Conservation (phyloP, 129 eudicot species). For the Pseudognaphalium luteoalbum region DNA sequence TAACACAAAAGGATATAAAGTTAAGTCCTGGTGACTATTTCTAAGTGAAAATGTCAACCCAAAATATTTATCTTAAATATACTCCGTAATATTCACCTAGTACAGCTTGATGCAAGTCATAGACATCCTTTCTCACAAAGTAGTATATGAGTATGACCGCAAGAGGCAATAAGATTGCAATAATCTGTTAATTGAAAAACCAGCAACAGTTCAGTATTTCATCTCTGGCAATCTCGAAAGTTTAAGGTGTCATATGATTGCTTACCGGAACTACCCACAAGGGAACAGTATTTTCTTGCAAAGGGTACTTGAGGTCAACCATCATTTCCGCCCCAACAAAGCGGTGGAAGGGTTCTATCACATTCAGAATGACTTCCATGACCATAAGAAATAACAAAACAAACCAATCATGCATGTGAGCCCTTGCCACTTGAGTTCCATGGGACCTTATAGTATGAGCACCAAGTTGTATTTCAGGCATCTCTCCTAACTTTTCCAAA, state of each 20-base stretch:
- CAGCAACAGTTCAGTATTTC: constrained; percentile 11
- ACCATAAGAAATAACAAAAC: constrained; percentile 62
- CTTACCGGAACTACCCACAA: constrained; percentile 92
- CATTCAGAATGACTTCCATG: constrained; percentile 58
- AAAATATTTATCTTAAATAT: background rate
- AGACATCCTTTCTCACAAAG: constrained; percentile 63
- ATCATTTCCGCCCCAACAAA: constrained; percentile 80
- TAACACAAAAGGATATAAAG: background rate
- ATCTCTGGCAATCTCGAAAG: background rate
- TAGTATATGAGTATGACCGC: constrained; percentile 54
- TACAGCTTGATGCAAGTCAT: constrained; percentile 80
- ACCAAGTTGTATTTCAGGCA: constrained; percentile 92
- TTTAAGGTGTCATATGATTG: constrained; percentile 8
- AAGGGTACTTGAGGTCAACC: constrained; percentile 75
- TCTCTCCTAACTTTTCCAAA: constrained; percentile 42
- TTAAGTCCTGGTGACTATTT: constrained; percentile 7
- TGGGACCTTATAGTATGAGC: constrained; percentile 71
- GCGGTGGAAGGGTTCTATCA: constrained; percentile 89
- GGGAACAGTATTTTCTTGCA: constrained; percentile 74
- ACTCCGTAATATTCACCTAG: constrained; percentile 44
- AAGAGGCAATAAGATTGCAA: constrained; percentile 62
- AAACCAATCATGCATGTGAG: constrained; percentile 85
- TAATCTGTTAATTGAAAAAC: constrained; percentile 41
- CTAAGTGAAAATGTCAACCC: constrained; percentile 1
- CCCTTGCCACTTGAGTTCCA: constrained; percentile 63